A percentile compares a stretch with the other conserved stretches of the same genome.
These are phyloP conservation scores for Hibiscus mutabilis DNA, from an alignment of 345 rosid genomes.

Conservation along the genomic window DNA sequence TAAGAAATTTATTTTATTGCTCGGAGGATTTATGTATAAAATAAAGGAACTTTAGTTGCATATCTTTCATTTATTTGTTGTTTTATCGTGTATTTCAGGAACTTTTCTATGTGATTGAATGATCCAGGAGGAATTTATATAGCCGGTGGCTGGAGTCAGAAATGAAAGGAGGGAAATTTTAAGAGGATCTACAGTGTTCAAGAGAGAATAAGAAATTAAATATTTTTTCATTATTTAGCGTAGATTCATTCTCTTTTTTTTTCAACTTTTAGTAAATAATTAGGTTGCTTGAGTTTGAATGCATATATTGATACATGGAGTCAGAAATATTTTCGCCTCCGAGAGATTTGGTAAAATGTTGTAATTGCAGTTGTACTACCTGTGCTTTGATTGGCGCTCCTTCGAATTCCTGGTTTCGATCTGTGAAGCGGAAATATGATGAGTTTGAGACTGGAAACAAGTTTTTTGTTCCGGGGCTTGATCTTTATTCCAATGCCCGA, in stretches of 20 bases:
- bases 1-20: background rate
- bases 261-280: background rate
- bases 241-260: background rate
- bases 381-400: conserved; percentile 29
- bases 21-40: background rate
- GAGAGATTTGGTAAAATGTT: conserved; percentile 34
- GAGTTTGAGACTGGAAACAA: conserved; percentile 42
- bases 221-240: background rate
- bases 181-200: conserved; percentile 14
- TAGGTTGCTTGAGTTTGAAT: conserved; percentile 19
- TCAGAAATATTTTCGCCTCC: conserved; percentile 32
- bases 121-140: conserved; percentile 13
- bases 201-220: conserved; percentile 14
- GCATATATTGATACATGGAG: conserved; percentile 36
- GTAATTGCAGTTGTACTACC: conserved; percentile 45
- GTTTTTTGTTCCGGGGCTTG: conserved; percentile 54
- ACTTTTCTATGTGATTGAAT: conserved; percentile 9
- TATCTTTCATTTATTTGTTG: background rate
- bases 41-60: background rate
- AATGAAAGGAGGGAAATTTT: conserved; percentile 19
- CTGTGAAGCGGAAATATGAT: conserved; percentile 60
- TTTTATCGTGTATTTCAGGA: conserved; percentile 9
- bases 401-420: conserved; percentile 41
- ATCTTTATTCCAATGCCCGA: conserved; percentile 44
- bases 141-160: conserved; percentile 18